Base-by-base conservation (phyloP, 1,284 basidiomycete genomes). In the Phellopilus nigrolimitatus region DNA sequence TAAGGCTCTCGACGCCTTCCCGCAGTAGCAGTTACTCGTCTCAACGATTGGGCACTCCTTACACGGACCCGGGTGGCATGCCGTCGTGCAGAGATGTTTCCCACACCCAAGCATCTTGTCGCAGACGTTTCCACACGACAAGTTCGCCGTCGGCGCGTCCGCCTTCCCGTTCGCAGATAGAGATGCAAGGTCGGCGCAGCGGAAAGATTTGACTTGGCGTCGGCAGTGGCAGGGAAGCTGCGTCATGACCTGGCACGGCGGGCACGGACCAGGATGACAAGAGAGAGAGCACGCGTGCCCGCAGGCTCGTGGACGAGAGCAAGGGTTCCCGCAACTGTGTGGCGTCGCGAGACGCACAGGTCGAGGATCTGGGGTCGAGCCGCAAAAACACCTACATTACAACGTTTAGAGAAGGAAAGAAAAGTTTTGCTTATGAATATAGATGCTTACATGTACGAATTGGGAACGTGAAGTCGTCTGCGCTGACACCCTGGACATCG, bases 351-450 rank as follows among this genome's bases (percentile, higher is more conserved):
- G 72, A 5, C 80, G 78, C 0, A 80, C 74, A 0, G 80, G 80
- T 47, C 81, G 79, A 0, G 89, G 89, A 57, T 89, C 81, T n/a
- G 78, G 72, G 2, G 76, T 74, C 0, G 86, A 76, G 17, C 82
- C 80, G 62, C 92, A 97, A 69, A 93, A 95, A 64, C 91, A 95
- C 70, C 85, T 88, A 53, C n/a, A n/a, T n/a, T n/a, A n/a, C n/a
- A 6, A 9, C 21, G 40, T 37, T 9, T 12, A 8, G 9, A 9
- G 15, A 17, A 37, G n/a, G n/a, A n/a, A 25, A 39, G 28, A 31
- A 45, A 34, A 25, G 27, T 12, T 28, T 47, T 44, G n/a, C 28
- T n/a, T 47, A 9, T 24, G 25, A 48, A 9, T n/a, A n/a, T n/a
- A 40, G 43, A n/a, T 4, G 66, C 73, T 51, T 56, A 90, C 80